phyloP scores from a whole-genome alignment of 2,329 filamentous ascomycete genomes.

The Pseudogymnoascus sp. region DNA sequence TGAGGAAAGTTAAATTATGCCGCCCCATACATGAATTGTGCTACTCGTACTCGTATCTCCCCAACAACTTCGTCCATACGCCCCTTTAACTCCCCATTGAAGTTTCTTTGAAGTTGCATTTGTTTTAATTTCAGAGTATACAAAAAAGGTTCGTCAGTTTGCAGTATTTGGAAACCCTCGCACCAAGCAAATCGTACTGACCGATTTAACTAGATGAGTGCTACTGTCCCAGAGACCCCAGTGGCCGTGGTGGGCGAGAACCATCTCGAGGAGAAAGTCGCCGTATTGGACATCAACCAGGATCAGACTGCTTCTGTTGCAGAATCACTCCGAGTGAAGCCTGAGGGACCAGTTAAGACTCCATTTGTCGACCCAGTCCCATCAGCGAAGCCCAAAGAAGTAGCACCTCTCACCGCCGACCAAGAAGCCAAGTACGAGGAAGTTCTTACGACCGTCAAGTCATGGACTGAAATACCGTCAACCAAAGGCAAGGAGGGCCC shows the following conservation, averaged over 20 bases:
- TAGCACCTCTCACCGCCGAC: slow-evolving; percentile 55
- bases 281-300: slow-evolving; percentile 2
- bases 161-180: background rate
- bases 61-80: background rate
- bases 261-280: slow-evolving; percentile 7
- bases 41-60: background rate
- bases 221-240: background rate
- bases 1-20: slow-evolving; percentile 9
- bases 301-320: slow-evolving; percentile 11
- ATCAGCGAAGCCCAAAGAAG: slow-evolving; percentile 44
- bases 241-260: background rate
- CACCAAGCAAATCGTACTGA: background rate
- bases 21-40: background rate
- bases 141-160: background rate
- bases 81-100: background rate
- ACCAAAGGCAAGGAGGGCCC: slow-evolving; percentile 52
- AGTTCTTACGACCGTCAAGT: slow-evolving; percentile 61
- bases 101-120: background rate
- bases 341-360: slow-evolving; percentile 35
- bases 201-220: background rate
- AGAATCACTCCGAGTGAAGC: slow-evolving; percentile 20
- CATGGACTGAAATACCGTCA: slow-evolving; percentile 63
- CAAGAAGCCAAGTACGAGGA: slow-evolving; percentile 75
- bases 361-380: slow-evolving; percentile 25
- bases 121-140: background rate